phyloP scores from a whole-genome alignment of 345 rosid genomes.

The Microcos paniculata region DNA sequence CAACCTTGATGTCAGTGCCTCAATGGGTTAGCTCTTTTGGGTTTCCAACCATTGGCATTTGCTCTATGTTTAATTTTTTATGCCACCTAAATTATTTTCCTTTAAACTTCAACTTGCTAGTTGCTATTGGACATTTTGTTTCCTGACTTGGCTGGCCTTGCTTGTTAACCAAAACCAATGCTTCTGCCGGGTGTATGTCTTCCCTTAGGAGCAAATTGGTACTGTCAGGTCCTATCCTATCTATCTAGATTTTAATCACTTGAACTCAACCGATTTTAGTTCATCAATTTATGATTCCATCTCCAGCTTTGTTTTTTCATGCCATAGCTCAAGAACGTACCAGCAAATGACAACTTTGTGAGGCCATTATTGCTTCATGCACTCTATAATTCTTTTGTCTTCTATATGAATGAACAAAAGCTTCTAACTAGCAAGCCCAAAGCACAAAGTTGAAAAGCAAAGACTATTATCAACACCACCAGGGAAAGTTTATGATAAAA shows the following conservation, averaged over 20 bases:
- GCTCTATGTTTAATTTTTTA: background rate
- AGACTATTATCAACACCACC: background rate
- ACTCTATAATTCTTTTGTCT: background rate
- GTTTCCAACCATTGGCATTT: conserved; percentile 14
- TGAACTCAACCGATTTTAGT: background rate
- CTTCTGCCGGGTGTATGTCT: conserved; percentile 10
- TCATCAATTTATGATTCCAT: background rate
- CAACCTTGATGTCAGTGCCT: conserved; percentile 8
- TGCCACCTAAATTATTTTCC: background rate
- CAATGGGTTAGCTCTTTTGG: conserved; percentile 11
- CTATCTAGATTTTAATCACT: background rate
- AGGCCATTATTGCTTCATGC: background rate
- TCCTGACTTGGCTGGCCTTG: conserved; percentile 5
- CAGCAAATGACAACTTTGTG: too few relatives aligned
- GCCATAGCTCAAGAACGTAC: too few relatives aligned
- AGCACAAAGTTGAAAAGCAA: background rate
- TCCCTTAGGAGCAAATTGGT: background rate
- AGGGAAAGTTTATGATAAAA: background rate
- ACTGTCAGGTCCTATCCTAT: conserved; percentile 4
- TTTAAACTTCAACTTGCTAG: background rate
- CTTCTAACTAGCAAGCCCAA: too few relatives aligned
- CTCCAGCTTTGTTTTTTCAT: background rate
- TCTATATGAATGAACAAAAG: background rate
- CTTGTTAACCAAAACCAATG: conserved; percentile 15
- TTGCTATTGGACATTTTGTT: background rate